Percentiles rank a stretch among this genome's conserved stretches.
These are phyloP conservation scores for Apiospora rasikravindrae DNA, from an alignment of 2,329 filamentous ascomycete species.

Conservation along the genomic window DNA sequence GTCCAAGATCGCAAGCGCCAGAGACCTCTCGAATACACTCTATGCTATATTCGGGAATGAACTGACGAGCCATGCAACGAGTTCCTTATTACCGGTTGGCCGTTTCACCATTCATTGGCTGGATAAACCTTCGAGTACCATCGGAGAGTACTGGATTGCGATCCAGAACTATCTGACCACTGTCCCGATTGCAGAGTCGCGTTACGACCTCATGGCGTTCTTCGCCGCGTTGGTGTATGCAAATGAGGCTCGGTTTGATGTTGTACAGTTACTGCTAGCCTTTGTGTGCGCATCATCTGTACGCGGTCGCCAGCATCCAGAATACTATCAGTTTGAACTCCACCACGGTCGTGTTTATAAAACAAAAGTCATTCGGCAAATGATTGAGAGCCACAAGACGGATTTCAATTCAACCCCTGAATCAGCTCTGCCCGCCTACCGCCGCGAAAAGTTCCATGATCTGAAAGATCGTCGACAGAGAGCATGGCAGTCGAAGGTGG, in stretches of 20 bases:
- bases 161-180: constrained; percentile 30
- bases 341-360: constrained; percentile 16
- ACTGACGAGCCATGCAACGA: not conserved
- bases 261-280: constrained; percentile 38
- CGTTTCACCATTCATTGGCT: constrained; percentile 17
- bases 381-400: not conserved
- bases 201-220: constrained; percentile 36
- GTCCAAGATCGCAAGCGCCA: not conserved
- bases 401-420: not conserved
- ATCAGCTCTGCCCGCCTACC: not conserved
- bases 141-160: constrained; percentile 31
- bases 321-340: constrained; percentile 24
- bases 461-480: not conserved
- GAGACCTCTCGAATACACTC: not conserved
- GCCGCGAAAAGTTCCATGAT: not conserved
- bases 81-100: not conserved
- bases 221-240: constrained; percentile 35
- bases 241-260: constrained; percentile 26
- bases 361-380: constrained; percentile 24
- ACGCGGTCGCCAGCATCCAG: constrained; percentile 21
- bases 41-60: constrained; percentile 2
- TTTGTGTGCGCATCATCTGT: constrained; percentile 34
- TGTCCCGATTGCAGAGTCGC: constrained; percentile 25
- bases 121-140: constrained; percentile 21
- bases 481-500: not conserved